phyloP scores from a whole-genome alignment of 257 asterid species.

The Solanum medicagineum region DNA sequence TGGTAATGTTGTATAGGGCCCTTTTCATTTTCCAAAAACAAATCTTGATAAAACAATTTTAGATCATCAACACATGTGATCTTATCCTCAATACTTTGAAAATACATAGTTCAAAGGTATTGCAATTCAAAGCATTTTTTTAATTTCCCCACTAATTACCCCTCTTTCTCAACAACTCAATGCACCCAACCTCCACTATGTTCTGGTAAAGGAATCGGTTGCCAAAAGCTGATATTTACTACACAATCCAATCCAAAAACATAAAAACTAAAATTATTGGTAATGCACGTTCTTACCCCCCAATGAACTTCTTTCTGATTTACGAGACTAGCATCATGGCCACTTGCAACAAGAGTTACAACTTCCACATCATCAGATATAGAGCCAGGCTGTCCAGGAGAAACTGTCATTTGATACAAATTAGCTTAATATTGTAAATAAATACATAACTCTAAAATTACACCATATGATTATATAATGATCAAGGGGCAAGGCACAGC shows the following conservation, averaged over 20 bases:
- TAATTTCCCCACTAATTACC: not conserved
- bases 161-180: not conserved
- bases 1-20: not conserved
- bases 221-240: not conserved
- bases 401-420: slow-evolving; percentile 40
- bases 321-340: slow-evolving; percentile 69
- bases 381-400: slow-evolving; percentile 88
- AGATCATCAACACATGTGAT: not conserved
- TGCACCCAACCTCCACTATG: not conserved
- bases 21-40: not conserved
- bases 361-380: slow-evolving; percentile 82
- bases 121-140: not conserved
- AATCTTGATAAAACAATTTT: not conserved
- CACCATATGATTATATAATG: not conserved
- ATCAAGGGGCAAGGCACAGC: not conserved
- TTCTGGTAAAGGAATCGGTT: not conserved
- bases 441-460: not conserved
- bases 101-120: not conserved
- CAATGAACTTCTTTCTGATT: slow-evolving; percentile 93
- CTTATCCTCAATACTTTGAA: not conserved
- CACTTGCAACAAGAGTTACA: slow-evolving; percentile 75
- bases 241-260: not conserved
- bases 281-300: slow-evolving; percentile 56
- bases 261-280: not conserved
- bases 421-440: not conserved